Evolutionary conservation across 177 flowering plant species (phyloP).

Genomic region (Telopea speciosissima): DNA sequence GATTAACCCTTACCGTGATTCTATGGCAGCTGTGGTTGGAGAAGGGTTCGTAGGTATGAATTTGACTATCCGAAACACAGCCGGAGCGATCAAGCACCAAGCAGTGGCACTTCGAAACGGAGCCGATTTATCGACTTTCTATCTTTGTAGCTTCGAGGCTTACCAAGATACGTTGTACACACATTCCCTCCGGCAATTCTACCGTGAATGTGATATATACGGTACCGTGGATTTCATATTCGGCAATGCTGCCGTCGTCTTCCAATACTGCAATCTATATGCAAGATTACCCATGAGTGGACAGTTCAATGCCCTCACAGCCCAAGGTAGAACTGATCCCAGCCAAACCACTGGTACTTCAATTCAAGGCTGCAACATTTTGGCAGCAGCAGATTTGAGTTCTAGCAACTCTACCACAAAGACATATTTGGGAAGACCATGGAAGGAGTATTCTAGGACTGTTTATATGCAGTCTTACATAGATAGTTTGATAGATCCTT

Average conservation of each 20-base stretch:
- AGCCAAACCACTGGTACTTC: conserved; percentile 82
- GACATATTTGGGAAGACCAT: conserved; percentile 79
- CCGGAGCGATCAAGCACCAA: conserved; percentile 72
- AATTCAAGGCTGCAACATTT: conserved; percentile 46
- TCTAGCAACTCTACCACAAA: conserved; percentile 19
- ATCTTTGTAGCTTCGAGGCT: conserved; percentile 76
- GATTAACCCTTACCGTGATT: no score
- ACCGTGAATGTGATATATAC: conserved; percentile 66
- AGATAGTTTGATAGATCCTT: conserved; percentile 39
- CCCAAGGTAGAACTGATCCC: conserved; percentile 79
- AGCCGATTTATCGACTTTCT: conserved; percentile 70
- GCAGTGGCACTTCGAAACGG: conserved; percentile 81
- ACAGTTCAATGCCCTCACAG: conserved; percentile 71
- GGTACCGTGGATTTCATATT: conserved; percentile 87
- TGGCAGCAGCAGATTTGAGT: conserved; percentile 53
- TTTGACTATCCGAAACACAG: conserved; percentile 74
- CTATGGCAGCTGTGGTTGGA: conserved; percentile 54
- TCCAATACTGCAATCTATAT: conserved; percentile 69
- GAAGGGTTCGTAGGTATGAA: conserved; percentile 51
- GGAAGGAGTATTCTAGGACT: conserved; percentile 79
- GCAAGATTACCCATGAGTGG: conserved; percentile 49
- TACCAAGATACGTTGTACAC: conserved; percentile 83
- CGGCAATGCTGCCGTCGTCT: conserved; percentile 70
- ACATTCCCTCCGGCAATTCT: conserved; percentile 72
- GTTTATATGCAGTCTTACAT: conserved; percentile 55